These are phyloP conservation scores for Phaffia rhodozyma DNA, from an alignment of 1,284 basidiomycete genomes.

Conservation along the genomic window DNA sequence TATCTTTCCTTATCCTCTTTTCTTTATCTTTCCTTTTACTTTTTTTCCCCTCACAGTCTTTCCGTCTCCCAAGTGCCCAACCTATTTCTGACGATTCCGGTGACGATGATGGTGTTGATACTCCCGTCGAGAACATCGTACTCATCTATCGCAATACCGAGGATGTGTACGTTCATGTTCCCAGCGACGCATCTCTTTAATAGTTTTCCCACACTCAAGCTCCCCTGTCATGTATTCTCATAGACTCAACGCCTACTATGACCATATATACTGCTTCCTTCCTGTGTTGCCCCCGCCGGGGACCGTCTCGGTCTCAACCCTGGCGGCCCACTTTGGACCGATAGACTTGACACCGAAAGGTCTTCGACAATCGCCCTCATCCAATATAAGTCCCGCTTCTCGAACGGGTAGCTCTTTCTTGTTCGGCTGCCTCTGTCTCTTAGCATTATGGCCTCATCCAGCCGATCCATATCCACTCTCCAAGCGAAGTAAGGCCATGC, in stretches of 20 bases:
- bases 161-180: background rate
- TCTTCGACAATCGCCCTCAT: background rate
- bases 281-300: conserved; percentile 31
- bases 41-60: conserved; percentile 20
- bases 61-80: background rate
- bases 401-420: conserved; percentile 33
- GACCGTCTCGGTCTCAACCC: background rate
- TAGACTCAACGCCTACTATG: conserved; percentile 33
- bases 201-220: too few relatives aligned
- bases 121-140: conserved; percentile 16
- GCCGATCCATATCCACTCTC: conserved; percentile 30
- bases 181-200: background rate
- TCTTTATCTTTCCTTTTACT: conserved; percentile 19
- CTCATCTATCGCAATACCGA: background rate
- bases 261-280: conserved; percentile 34
- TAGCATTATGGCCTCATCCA: conserved; percentile 32
- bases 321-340: background rate
- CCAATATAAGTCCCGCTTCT: background rate
- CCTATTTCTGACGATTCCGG: conserved; percentile 15
- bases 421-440: conserved; percentile 31
- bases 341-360: background rate
- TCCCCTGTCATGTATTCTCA: background rate
- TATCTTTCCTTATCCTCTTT: too few relatives aligned
- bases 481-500: conserved; percentile 19
- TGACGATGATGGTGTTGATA: conserved; percentile 29